Percentiles rank a stretch among this genome's conserved stretches.
Conservation (phyloP, 495 filamentous ascomycete species). For the Pyrenula aspistea region DNA sequence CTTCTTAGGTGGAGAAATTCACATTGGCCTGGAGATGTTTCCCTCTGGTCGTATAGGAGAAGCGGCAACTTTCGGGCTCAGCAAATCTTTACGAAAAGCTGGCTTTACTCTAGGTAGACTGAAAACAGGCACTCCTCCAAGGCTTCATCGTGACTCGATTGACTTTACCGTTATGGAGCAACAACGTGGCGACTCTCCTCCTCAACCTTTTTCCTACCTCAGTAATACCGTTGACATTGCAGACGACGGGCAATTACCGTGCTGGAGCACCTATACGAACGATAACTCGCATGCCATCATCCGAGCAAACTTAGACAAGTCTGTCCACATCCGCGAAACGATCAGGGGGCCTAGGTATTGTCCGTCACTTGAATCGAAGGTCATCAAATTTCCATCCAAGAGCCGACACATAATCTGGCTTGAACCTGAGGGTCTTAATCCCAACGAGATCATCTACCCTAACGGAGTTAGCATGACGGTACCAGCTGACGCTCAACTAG, state of each 20-base stretch:
- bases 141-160: conserved; percentile 73
- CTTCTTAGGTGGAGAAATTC: conserved; percentile 92
- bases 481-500: conserved; percentile 71
- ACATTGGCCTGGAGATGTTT: conserved; percentile 74
- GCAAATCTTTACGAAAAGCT: conserved; percentile 78
- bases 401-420: conserved; percentile 85
- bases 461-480: conserved; percentile 97
- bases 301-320: conserved; percentile 76
- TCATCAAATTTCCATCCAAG: conserved; percentile 74
- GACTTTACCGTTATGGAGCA: conserved; percentile 58
- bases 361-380: conserved; percentile 87
- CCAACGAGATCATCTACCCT: conserved; percentile 81
- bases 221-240: conserved; percentile 63
- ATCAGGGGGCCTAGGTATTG: conserved; percentile 93
- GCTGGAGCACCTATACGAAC: conserved; percentile 80
- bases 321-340: conserved; percentile 90
- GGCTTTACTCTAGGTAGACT: conserved; percentile 85
- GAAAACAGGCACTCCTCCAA: conserved; percentile 92
- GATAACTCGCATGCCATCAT: conserved; percentile 71
- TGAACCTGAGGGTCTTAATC: conserved; percentile 87
- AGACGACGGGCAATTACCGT: conserved; percentile 59
- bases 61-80: conserved; percentile 84
- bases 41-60: conserved; percentile 91
- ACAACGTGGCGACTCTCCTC: conserved; percentile 75
- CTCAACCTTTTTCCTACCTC: conserved; percentile 83